Conservation (phyloP, 345 rosid genomes). For the Dimocarpus longan region DNA sequence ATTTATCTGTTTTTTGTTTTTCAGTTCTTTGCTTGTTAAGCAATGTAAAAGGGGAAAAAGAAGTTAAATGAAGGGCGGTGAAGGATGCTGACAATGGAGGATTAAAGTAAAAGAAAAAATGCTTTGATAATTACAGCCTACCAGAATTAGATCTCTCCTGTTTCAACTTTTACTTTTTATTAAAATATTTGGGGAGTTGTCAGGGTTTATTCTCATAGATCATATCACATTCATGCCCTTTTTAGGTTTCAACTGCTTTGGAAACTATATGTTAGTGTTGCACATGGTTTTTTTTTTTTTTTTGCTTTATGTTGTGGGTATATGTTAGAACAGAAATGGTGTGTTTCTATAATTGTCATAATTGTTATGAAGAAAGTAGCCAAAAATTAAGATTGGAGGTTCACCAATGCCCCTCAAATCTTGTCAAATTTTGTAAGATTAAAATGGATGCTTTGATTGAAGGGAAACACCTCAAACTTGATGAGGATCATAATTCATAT, state of each 20-base stretch:
- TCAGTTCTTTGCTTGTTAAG: slow-evolving; percentile 40
- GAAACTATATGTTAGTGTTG: not conserved
- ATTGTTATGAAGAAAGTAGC: slow-evolving; percentile 21
- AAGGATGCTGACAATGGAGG: slow-evolving; percentile 37
- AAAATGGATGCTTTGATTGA: not conserved
- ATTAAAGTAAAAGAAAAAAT: slow-evolving; percentile 39
- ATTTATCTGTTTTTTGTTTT: not conserved
- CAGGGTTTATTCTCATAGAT: slow-evolving; percentile 13
- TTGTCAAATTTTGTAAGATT: not conserved
- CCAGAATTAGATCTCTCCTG: slow-evolving; percentile 41
- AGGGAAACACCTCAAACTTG: slow-evolving; percentile 5
- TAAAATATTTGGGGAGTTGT: slow-evolving; percentile 9
- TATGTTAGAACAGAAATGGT: slow-evolving; percentile 15
- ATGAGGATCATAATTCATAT: not conserved
- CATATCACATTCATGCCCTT: not conserved
- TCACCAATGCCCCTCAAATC: slow-evolving; percentile 11
- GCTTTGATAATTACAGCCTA: slow-evolving; percentile 41
- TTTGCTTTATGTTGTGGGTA: slow-evolving; percentile 30
- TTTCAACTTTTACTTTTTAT: slow-evolving; percentile 19
- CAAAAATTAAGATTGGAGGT: not conserved
- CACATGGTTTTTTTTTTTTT: not conserved
- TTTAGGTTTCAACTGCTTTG: not conserved
- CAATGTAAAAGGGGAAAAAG: slow-evolving; percentile 30
- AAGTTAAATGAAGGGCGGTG: slow-evolving; percentile 26
- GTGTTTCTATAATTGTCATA: slow-evolving; percentile 15